Percentiles rank a stretch among this genome's conserved stretches.
These are phyloP conservation scores for Diaporthe citrichinensis DNA, from an alignment of 2,329 filamentous ascomycete genomes.

Conservation along the genomic window DNA sequence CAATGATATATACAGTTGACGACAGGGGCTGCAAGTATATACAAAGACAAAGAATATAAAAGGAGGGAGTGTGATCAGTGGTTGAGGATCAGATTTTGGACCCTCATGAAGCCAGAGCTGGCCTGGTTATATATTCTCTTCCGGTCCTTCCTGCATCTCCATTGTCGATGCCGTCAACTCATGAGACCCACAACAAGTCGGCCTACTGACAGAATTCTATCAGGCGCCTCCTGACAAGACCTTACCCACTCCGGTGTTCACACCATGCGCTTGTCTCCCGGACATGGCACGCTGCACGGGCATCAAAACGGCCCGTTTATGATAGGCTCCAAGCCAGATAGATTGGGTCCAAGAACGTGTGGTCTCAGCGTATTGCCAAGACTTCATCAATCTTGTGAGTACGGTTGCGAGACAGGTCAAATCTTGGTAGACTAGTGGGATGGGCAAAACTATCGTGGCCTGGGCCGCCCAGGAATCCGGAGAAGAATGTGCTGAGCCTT, in stretches of 20 bases:
- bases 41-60: background rate
- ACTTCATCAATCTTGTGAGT: slow-evolving; percentile 18
- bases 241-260: slow-evolving; percentile 6
- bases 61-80: slow-evolving; percentile 5
- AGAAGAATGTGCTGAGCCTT: slow-evolving; percentile 26
- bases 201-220: slow-evolving; percentile 2
- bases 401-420: background rate
- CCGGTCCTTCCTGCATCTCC: background rate
- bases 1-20: slow-evolving; percentile 3
- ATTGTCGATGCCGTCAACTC: slow-evolving; percentile 8
- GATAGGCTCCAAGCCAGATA: background rate
- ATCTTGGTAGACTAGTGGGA: slow-evolving; percentile 22
- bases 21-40: background rate
- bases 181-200: slow-evolving; percentile 2
- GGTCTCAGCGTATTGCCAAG: slow-evolving; percentile 23
- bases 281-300: slow-evolving; percentile 25
- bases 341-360: slow-evolving; percentile 16
- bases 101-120: background rate
- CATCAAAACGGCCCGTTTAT: slow-evolving; percentile 30
- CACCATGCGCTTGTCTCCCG: slow-evolving; percentile 1
- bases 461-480: slow-evolving; percentile 11
- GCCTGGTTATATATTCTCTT: slow-evolving; percentile 11
- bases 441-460: background rate
- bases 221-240: slow-evolving; percentile 22
- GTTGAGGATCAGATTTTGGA: background rate